Conservation (phyloP, 306 rosid genomes). For the Vigna reflexopilosa region DNA sequence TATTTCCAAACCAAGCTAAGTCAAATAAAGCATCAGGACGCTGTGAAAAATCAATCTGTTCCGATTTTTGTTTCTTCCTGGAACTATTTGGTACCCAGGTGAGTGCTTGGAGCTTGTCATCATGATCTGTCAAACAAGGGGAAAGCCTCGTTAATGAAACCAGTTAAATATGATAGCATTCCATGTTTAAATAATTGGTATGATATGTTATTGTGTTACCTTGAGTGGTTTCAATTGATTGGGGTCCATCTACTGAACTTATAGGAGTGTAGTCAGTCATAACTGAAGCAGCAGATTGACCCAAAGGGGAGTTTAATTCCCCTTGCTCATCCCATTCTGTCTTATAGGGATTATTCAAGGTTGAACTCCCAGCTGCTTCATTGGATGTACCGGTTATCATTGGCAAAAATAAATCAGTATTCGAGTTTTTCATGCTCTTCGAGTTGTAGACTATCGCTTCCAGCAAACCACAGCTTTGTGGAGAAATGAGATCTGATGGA, state of each 20-base stretch:
- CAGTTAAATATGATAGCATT: background rate
- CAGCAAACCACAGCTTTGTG: conserved; percentile 60
- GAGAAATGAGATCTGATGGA: conserved; percentile 54
- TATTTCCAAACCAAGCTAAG: conserved; percentile 57
- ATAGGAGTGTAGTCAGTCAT: conserved; percentile 58
- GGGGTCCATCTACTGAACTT: conserved; percentile 57
- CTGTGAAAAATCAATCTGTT: conserved; percentile 33
- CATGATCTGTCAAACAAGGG: conserved; percentile 47
- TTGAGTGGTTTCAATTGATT: conserved; percentile 49
- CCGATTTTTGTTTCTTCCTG: background rate
- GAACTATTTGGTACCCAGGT: conserved; percentile 41
- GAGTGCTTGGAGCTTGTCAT: conserved; percentile 50
- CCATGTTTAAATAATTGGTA: background rate
- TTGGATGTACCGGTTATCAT: conserved; percentile 47
- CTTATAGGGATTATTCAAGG: conserved; percentile 46
- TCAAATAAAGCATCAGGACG: conserved; percentile 65
- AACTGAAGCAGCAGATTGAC: conserved; percentile 61
- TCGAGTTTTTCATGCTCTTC: conserved; percentile 41
- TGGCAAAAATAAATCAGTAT: conserved; percentile 42
- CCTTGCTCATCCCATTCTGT: conserved; percentile 54
- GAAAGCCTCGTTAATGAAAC: background rate
- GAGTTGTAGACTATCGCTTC: conserved; percentile 58
- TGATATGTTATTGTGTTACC: conserved; percentile 50
- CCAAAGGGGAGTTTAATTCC: conserved; percentile 58
- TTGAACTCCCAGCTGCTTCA: conserved; percentile 48